These are phyloP conservation scores for Syzygium syzygioides DNA, from an alignment of 441 rosid species.

Conservation along the genomic window DNA sequence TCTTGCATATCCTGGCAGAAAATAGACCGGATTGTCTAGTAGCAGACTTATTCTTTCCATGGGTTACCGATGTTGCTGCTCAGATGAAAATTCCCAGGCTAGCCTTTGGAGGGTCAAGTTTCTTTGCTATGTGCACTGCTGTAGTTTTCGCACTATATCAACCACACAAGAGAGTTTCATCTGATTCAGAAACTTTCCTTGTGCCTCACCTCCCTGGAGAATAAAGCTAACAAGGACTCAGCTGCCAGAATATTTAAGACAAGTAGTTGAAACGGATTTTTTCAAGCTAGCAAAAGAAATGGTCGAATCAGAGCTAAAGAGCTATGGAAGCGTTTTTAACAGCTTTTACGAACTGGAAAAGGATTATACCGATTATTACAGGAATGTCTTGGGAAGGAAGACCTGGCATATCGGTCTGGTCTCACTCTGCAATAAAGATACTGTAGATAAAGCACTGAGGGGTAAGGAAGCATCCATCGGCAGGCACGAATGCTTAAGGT, in stretches of 20 bases:
- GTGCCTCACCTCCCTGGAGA: not conserved
- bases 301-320: not conserved
- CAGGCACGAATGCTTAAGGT: slow-evolving; percentile 8
- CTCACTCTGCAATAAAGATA: slow-evolving; percentile 20
- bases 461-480: slow-evolving; percentile 34
- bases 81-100: not conserved
- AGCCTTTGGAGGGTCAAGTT: not conserved
- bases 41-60: not conserved
- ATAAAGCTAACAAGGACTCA: not conserved
- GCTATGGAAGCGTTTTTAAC: slow-evolving; percentile 43
- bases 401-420: slow-evolving; percentile 44
- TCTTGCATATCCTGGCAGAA: not conserved
- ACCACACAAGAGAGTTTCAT: not conserved
- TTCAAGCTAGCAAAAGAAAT: not conserved
- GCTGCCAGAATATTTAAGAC: not conserved
- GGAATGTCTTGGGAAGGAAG: slow-evolving; percentile 18
- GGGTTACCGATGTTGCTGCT: not conserved
- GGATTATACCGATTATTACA: slow-evolving; percentile 35
- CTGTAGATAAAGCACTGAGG: slow-evolving; percentile 26
- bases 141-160: not conserved
- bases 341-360: slow-evolving; percentile 53
- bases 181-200: not conserved
- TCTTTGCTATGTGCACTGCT: not conserved
- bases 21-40: not conserved
- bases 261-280: not conserved